These are phyloP conservation scores for Raffaelea ambrosiae DNA, from an alignment of 2,329 filamentous ascomycete species.

Conservation along the genomic window DNA sequence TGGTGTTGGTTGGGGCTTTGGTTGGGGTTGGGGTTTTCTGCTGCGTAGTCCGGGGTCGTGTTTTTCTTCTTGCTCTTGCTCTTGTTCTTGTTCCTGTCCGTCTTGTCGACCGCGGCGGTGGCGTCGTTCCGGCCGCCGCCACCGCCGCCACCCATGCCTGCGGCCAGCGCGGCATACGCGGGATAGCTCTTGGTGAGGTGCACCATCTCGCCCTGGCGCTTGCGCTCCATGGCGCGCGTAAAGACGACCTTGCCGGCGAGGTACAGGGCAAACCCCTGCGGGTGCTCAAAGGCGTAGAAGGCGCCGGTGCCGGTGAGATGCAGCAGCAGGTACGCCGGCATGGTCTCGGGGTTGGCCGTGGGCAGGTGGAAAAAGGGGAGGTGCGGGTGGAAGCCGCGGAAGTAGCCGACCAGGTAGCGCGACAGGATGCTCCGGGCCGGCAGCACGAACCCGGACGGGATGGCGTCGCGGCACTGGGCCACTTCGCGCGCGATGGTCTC, in stretches of 20 bases:
- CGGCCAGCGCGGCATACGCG: neutral
- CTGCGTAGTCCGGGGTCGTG: no score
- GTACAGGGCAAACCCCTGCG: constrained; percentile 1
- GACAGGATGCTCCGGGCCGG: neutral
- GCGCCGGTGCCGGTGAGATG: constrained; percentile 1
- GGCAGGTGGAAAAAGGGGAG: constrained; percentile 3
- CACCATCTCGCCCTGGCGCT: neutral
- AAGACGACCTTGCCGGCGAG: neutral
- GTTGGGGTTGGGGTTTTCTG: no score
- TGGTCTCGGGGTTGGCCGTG: neutral
- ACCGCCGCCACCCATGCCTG: no score
- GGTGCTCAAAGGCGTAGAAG: constrained; percentile 4
- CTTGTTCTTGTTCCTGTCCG: no score
- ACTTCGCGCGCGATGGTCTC: neutral
- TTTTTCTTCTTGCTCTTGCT: no score
- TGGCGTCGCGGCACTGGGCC: neutral
- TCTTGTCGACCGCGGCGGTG: no score
- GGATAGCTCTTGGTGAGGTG: neutral
- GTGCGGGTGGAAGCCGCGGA: constrained; percentile 2
- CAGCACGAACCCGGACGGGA: neutral
- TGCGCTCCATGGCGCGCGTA: neutral
- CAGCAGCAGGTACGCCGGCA: constrained; percentile 1
- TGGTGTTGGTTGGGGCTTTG: no score
- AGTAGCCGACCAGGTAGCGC: neutral
- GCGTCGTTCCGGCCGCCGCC: neutral